phyloP scores from a whole-genome alignment of 805 yeast species.

The Candida khao-thaluensis region DNA sequence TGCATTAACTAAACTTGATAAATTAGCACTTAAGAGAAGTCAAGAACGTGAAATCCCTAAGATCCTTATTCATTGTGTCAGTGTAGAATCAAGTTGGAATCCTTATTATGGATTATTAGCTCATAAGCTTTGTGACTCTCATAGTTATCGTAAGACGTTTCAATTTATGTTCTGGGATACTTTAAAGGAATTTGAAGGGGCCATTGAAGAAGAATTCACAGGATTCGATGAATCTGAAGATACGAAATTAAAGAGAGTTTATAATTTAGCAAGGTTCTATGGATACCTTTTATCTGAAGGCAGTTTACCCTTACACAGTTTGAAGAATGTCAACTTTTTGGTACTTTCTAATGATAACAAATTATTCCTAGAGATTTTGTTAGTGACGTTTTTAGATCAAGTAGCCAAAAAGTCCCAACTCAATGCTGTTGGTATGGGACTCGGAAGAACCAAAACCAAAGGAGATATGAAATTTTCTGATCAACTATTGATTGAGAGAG shows the following conservation, averaged over 20 bases:
- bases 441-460: conserved; percentile 27
- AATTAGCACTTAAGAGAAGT: conserved; percentile 68
- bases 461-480: conserved; percentile 46
- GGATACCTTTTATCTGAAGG: conserved; percentile 76
- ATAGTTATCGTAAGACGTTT: conserved; percentile 74
- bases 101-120: conserved; percentile 88
- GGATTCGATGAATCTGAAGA: conserved; percentile 51
- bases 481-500: conserved; percentile 44
- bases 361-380: conserved; percentile 69
- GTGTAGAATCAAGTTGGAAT: conserved; percentile 78
- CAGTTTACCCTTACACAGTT: conserved; percentile 66
- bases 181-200: conserved; percentile 61
- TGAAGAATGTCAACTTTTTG: conserved; percentile 72
- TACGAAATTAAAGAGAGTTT: conserved; percentile 52
- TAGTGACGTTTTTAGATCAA: conserved; percentile 65
- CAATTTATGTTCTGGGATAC: conserved; percentile 91
- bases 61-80: conserved; percentile 81
- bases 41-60: conserved; percentile 88
- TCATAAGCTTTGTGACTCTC: conserved; percentile 69
- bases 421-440: conserved; percentile 45
- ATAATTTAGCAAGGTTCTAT: conserved; percentile 77
- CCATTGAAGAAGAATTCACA: conserved; percentile 41
- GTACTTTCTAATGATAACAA: conserved; percentile 62
- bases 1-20: conserved; percentile 79
- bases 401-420: conserved; percentile 63